A percentile compares a stretch with the other conserved stretches of the same genome.
Evolutionary conservation across 352 stramenopile species (phyloP).

Genomic region (Phytophthora pluvialis): DNA sequence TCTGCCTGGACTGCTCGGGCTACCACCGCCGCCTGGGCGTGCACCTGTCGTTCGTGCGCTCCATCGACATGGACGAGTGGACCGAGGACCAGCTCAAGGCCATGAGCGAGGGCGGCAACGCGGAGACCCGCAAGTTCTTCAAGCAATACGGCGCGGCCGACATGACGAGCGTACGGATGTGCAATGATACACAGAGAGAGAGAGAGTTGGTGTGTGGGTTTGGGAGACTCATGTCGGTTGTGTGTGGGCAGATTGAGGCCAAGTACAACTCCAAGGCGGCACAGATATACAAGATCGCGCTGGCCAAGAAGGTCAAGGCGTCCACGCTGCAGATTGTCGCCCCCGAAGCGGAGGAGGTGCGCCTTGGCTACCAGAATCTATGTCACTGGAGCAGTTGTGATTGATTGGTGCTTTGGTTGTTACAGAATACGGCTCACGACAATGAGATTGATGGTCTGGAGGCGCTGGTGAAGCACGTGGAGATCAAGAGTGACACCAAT

Average conservation of each 20-base stretch:
- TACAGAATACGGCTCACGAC: constrained; percentile 37
- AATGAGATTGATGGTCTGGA: constrained; percentile 77
- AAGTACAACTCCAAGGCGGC: constrained; percentile 93
- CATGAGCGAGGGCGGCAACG: constrained; percentile 95
- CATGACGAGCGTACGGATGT: constrained; percentile 79
- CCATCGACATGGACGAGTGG: constrained; percentile 97
- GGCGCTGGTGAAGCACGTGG: constrained; percentile 80
- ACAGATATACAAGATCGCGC: constrained; percentile 86
- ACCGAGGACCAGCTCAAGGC: constrained; percentile 93
- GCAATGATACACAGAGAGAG: background rate
- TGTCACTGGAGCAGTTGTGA: background rate
- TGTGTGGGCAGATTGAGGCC: constrained; percentile 74
- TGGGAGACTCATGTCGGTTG: background rate
- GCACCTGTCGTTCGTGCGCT: constrained; percentile 95
- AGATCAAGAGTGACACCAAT: constrained; percentile 48
- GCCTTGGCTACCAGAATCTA: background rate
- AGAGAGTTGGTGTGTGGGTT: background rate
- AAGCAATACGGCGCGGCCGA: constrained; percentile 90
- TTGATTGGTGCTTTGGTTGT: constrained; percentile 11
- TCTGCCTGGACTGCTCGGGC: constrained; percentile 95
- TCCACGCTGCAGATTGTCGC: constrained; percentile 65
- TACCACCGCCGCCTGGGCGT: constrained; percentile 94
- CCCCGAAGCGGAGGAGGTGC: constrained; percentile 45
- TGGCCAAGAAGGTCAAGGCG: constrained; percentile 87
- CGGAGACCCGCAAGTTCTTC: constrained; percentile 94